Base-by-base conservation (phyloP, 345 rosid genomes). In the Pistacia atlantica region DNA sequence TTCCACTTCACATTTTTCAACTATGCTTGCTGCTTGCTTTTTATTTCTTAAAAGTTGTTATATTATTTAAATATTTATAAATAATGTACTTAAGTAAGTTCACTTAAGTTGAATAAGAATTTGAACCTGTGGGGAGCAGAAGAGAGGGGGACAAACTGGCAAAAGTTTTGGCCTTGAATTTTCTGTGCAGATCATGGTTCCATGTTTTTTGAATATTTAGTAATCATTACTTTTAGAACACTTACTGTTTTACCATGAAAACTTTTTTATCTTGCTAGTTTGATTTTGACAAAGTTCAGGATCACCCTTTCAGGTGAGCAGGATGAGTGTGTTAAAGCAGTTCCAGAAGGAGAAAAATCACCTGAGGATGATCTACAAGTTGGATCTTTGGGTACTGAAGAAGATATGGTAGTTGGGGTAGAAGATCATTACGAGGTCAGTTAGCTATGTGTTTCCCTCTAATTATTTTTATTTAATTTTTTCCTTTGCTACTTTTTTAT, bases 401-500 rank as follows among this genome's bases (percentile, higher is more conserved):
- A 90, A 85, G 88, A 83, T 57, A 83, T 66, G 60, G 83, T 52
- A 22, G 78, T 69, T 79, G 90, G 77, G 70, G 76, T 78, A 68
- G 87, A 86, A 77, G 88, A 83, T 78, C 46, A 77, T 79, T 86
- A 80, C 67, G 87, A 82, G 88, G 93, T 86, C 14, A 65, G 82
- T 84, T 25, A 17, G 17, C 10, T 18, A 54, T 65, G 33, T 62
- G 68, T 59, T 18, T 45, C 31, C 54, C 64, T 72, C n/a, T 18
- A 28, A 67, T 73, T 14, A 18, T 54, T 33, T 11, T 13, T 4
- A 12, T 28, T 74, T 13, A 62, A 18, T 22, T 16, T 35, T 28
- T 11, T 20, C 28, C 17, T 76, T 31, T 2, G 4, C 20, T 56
- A 31, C 17, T 35, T 13, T 35, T 18, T 51, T 28, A 7, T 63